A percentile compares a stretch with the other conserved stretches of the same genome.
Conservation (phyloP, 2,329 filamentous ascomycete species). For the Diaporthe amygdali region DNA sequence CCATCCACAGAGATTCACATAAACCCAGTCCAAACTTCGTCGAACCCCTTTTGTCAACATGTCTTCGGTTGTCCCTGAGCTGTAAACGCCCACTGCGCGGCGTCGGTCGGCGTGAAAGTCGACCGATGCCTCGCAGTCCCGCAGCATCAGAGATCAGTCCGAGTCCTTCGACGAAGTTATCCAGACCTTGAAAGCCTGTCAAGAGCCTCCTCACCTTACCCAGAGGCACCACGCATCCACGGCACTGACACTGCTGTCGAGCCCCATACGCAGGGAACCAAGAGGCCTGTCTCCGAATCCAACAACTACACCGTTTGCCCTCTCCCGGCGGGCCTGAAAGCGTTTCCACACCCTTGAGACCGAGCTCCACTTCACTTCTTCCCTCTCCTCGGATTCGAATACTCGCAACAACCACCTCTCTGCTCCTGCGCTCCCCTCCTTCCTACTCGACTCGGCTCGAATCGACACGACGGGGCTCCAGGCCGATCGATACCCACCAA, state of each 20-base stretch:
- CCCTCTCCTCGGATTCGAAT: neutral
- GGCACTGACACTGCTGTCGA: neutral
- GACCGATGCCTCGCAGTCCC: constrained; percentile 74
- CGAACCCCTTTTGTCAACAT: constrained; percentile 64
- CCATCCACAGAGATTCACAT: constrained; percentile 38
- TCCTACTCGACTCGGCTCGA: neutral
- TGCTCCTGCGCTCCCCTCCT: neutral
- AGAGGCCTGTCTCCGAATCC: constrained; percentile 46
- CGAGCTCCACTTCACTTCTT: neutral
- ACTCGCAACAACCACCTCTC: neutral
- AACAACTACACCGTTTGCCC: constrained; percentile 28
- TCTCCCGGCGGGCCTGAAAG: constrained; percentile 15
- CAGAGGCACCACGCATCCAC: neutral
- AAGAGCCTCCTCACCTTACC: constrained; percentile 56
- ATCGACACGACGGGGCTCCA: neutral
- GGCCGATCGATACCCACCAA: neutral
- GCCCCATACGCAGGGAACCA: constrained; percentile 14
- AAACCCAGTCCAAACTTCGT: constrained; percentile 64
- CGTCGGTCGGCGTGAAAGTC: constrained; percentile 53
- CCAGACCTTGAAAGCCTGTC: constrained; percentile 57
- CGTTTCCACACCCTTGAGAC: constrained; percentile 9
- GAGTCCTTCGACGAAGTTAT: constrained; percentile 73
- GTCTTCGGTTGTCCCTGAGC: constrained; percentile 83
- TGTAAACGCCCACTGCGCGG: constrained; percentile 89
- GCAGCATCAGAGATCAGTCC: constrained; percentile 80